Percentiles rank a stretch among this genome's conserved stretches.
Evolutionary conservation across 2,329 filamentous ascomycete species (phyloP).

Genomic region (Cladophialophora immunda): DNA sequence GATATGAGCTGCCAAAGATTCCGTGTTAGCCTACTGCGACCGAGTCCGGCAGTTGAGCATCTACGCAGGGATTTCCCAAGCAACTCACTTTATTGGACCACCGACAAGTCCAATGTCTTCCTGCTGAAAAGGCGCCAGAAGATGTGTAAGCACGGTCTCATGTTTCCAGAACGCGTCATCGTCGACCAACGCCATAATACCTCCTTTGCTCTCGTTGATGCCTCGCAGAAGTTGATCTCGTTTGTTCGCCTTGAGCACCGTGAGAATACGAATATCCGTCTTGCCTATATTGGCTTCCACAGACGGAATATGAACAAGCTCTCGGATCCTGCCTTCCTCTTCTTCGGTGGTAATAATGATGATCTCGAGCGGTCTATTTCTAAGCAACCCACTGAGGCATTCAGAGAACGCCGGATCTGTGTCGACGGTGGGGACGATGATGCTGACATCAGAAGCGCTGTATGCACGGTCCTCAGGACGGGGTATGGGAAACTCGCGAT

Average conservation of each 20-base stretch:
- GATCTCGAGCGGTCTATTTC: conserved; percentile 14
- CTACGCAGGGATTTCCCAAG: neutral
- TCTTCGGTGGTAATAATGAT: conserved; percentile 20
- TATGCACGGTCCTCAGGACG: neutral
- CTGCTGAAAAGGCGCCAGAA: conserved; percentile 20
- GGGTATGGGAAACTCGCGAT: conserved; percentile 15
- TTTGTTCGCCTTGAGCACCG: conserved; percentile 9
- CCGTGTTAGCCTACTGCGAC: neutral
- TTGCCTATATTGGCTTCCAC: neutral
- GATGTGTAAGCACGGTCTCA: neutral
- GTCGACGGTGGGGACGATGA: conserved; percentile 21
- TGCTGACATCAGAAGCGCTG: conserved; percentile 14
- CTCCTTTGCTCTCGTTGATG: conserved; percentile 15
- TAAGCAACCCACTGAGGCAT: conserved; percentile 13
- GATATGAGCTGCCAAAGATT: conserved; percentile 10
- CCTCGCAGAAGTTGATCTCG: conserved; percentile 16
- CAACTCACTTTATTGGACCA: conserved; percentile 8
- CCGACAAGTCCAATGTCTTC: conserved; percentile 17
- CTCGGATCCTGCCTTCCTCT: conserved; percentile 12
- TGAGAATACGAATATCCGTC: neutral
- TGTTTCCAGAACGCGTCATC: conserved; percentile 14
- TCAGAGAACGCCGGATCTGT: conserved; percentile 9
- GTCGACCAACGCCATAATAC: conserved; percentile 18
- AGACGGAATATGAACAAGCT: neutral
- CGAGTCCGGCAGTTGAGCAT: neutral